Conservation (phyloP, 257 asterid genomes). For the Nicotiana otophora region DNA sequence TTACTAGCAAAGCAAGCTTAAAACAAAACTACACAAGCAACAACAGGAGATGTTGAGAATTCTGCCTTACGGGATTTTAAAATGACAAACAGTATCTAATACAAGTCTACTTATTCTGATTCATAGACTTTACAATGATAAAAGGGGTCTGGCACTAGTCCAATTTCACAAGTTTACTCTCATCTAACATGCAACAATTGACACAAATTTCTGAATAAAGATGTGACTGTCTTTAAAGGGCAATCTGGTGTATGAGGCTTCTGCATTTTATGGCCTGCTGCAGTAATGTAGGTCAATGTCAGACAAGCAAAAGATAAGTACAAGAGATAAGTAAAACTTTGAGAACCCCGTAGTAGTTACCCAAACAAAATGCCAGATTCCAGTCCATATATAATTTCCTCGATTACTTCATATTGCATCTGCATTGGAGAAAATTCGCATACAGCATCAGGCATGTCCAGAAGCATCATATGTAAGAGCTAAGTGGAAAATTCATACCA, state of each 20-base stretch:
- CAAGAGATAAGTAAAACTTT: neutral
- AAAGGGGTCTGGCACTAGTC: neutral
- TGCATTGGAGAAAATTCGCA: constrained; percentile 32
- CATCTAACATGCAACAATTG: neutral
- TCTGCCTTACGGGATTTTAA: neutral
- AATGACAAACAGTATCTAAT: neutral
- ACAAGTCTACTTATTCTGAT: neutral
- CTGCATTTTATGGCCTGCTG: neutral
- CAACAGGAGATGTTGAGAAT: neutral
- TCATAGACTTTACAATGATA: neutral
- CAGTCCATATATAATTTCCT: constrained; percentile 89
- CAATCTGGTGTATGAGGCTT: neutral
- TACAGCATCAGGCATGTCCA: constrained; percentile 12
- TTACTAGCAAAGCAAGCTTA: neutral
- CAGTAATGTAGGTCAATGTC: neutral
- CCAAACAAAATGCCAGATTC: constrained; percentile 97
- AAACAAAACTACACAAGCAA: neutral
- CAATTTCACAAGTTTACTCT: neutral
- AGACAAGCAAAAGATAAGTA: neutral
- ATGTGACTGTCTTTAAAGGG: neutral
- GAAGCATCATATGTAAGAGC: neutral
- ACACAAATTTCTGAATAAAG: neutral
- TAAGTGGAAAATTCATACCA: constrained; percentile 44
- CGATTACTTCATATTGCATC: constrained; percentile 96
- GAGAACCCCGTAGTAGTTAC: constrained; percentile 23